Percentiles rank a stretch among this genome's conserved stretches.
Conservation (phyloP, 1,139 yeast species). For the Petasospora rhodanensis region DNA sequence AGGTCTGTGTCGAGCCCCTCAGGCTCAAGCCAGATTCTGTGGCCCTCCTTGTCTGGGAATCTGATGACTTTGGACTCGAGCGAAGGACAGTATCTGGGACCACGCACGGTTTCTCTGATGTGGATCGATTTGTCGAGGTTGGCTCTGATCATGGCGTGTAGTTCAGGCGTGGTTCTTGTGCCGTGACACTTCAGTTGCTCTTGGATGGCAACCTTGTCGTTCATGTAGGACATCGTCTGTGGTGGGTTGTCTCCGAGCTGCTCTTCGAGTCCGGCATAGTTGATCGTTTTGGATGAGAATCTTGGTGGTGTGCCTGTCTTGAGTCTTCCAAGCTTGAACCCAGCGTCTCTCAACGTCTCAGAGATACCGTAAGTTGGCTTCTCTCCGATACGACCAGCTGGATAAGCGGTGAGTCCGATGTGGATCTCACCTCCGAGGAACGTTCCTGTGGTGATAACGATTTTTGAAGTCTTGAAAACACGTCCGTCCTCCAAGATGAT, state of each 20-base stretch:
- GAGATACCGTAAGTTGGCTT: slow-evolving; percentile 87
- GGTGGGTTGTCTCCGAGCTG: slow-evolving; percentile 81
- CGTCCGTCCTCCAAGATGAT: slow-evolving; percentile 67
- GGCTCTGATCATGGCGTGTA: slow-evolving; percentile 64
- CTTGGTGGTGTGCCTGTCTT: slow-evolving; percentile 99
- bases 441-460: slow-evolving; percentile 94
- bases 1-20: slow-evolving; percentile 85
- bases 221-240: slow-evolving; percentile 87
- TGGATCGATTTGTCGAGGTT: slow-evolving; percentile 84
- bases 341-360: slow-evolving; percentile 66
- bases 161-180: slow-evolving; percentile 69
- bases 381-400: slow-evolving; percentile 95
- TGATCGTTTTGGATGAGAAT: slow-evolving; percentile 63
- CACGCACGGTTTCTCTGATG: slow-evolving; percentile 89
- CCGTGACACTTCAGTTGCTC: slow-evolving; percentile 66
- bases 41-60: slow-evolving; percentile 71
- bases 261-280: slow-evolving; percentile 52
- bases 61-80: slow-evolving; percentile 84
- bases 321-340: slow-evolving; percentile 81
- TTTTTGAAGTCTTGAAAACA: slow-evolving; percentile 54
- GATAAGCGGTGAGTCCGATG: slow-evolving; percentile 71
- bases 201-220: slow-evolving; percentile 58
- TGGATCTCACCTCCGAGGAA: slow-evolving; percentile 93
- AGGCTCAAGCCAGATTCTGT: slow-evolving; percentile 92
- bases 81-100: slow-evolving; percentile 97